Conservation (phyloP, 2,329 filamentous ascomycete genomes). For the Ceratocystis huliohia region DNA sequence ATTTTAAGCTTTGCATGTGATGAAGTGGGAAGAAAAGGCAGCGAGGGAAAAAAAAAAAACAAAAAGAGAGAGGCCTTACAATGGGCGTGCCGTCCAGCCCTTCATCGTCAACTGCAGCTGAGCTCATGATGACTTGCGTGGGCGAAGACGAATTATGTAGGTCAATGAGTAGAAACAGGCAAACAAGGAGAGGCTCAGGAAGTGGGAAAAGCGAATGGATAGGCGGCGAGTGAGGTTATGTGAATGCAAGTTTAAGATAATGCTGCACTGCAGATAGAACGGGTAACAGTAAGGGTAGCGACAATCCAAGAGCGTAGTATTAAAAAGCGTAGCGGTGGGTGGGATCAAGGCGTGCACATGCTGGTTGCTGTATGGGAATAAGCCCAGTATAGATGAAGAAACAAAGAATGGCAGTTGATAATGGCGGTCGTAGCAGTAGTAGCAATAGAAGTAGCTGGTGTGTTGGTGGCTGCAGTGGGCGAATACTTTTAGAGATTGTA, state of each 20-base stretch:
- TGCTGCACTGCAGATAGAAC: constrained; percentile 10
- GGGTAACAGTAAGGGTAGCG: constrained; percentile 1
- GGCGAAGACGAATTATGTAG: not conserved
- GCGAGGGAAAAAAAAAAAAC: not conserved
- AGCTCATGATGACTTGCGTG: constrained; percentile 19
- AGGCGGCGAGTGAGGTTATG: constrained; percentile 10
- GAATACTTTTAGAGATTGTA: not conserved
- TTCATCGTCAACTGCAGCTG: constrained; percentile 29
- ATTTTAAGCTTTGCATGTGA: not conserved
- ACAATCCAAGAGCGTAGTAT: not conserved
- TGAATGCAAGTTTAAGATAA: constrained; percentile 15
- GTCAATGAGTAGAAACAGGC: not conserved
- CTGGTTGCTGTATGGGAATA: not conserved
- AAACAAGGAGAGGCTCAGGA: not conserved
- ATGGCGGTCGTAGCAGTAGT: not conserved
- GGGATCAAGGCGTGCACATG: constrained; percentile 8
- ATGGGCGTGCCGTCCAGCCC: constrained; percentile 67
- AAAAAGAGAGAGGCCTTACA: constrained; percentile 34
- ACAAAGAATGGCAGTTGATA: not conserved
- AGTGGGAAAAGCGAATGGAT: not conserved
- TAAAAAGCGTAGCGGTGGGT: not conserved
- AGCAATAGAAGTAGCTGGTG: not conserved
- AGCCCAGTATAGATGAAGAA: not conserved
- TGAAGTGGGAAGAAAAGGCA: not conserved
- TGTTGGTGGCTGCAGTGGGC: not conserved